phyloP scores from a whole-genome alignment of 495 filamentous ascomycete genomes.

The Zalerion maritima region DNA sequence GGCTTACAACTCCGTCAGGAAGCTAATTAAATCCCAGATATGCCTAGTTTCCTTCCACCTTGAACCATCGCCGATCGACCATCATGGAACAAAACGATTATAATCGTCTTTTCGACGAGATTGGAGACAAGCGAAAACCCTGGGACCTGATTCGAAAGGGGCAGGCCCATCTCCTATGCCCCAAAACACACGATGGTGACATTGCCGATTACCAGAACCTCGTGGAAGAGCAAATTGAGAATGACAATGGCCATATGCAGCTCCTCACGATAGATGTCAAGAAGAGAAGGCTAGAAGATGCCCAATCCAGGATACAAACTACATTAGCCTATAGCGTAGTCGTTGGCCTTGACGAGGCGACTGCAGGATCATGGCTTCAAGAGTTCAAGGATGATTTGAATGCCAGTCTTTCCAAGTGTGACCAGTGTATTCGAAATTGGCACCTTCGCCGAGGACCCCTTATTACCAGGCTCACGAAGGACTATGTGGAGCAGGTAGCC shows the following conservation, averaged over 20 bases:
- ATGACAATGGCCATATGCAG: conserved; percentile 18
- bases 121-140: too few species aligned
- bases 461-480: conserved; percentile 17
- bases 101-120: too few species aligned
- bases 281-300: conserved; percentile 30
- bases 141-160: too few species aligned
- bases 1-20: too few species aligned
- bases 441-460: conserved; percentile 55
- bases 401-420: conserved; percentile 47
- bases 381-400: conserved; percentile 39
- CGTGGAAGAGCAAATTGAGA: conserved; percentile 18
- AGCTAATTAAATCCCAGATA: too few species aligned
- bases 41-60: too few species aligned
- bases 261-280: conserved; percentile 20
- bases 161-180: conserved; percentile 26
- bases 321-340: conserved; percentile 51
- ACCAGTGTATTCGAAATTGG: conserved; percentile 67
- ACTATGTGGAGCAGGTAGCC: conserved; percentile 16
- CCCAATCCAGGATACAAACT: conserved; percentile 34
- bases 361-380: conserved; percentile 40
- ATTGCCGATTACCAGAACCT: conserved; percentile 39
- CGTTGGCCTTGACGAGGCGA: conserved; percentile 48
- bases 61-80: too few species aligned
- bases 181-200: conserved; percentile 26
- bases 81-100: too few species aligned